Percentiles rank a stretch among this genome's conserved stretches.
phyloP scores from a whole-genome alignment of 2,329 filamentous ascomycete genomes.

The Penicillium corylophilum region DNA sequence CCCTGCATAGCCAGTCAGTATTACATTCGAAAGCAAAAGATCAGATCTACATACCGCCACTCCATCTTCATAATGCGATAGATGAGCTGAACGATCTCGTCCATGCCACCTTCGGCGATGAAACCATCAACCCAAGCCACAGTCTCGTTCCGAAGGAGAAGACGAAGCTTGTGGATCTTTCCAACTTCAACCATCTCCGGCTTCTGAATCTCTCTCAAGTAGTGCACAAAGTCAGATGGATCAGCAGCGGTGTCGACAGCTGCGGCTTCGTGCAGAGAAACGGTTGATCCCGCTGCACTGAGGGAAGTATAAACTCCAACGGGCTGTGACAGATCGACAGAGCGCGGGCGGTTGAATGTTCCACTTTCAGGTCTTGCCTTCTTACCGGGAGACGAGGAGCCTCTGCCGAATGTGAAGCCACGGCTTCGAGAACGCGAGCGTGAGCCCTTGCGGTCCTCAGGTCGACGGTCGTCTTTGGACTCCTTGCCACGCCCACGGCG shows the following conservation, averaged over 20 bases:
- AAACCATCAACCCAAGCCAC: constrained; percentile 95
- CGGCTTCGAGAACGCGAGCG: constrained; percentile 61
- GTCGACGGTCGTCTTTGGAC: constrained; percentile 31
- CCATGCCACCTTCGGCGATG: constrained; percentile 85
- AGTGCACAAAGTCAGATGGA: constrained; percentile 81
- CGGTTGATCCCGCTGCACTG: constrained; percentile 56
- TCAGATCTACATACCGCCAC: constrained; percentile 70
- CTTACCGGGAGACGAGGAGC: constrained; percentile 69
- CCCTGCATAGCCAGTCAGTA: constrained; percentile 53
- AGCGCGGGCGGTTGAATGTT: constrained; percentile 68
- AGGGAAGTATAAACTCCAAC: constrained; percentile 56
- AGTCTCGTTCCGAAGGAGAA: constrained; percentile 89
- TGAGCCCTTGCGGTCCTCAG: constrained; percentile 47
- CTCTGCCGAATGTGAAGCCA: constrained; percentile 75
- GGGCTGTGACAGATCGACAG: constrained; percentile 65
- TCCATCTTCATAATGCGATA: constrained; percentile 94
- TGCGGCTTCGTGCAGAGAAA: constrained; percentile 57
- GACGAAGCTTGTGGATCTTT: constrained; percentile 86
- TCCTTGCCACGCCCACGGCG: constrained; percentile 46
- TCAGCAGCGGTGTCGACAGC: constrained; percentile 72
- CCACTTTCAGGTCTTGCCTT: constrained; percentile 68
- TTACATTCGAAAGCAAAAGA: background rate
- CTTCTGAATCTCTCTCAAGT: constrained; percentile 76
- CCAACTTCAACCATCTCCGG: constrained; percentile 88
- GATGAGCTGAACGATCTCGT: constrained; percentile 80